Percentiles rank a stretch among this genome's conserved stretches.
Evolutionary conservation across 1,139 yeast species (phyloP).

Genomic region (Zygosaccharomyces pseudobailii): DNA sequence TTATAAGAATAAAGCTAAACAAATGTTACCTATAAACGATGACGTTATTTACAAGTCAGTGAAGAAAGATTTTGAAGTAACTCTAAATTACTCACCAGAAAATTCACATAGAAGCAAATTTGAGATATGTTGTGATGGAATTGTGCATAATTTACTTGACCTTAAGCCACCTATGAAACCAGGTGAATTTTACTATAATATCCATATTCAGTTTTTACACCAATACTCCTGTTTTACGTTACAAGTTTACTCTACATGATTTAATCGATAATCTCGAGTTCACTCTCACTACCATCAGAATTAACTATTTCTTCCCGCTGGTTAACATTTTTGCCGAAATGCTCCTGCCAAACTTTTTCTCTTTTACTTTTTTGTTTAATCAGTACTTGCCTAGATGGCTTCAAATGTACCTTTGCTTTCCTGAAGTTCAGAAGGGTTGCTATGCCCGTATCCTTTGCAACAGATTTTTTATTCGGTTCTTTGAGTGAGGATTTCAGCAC

Average conservation of each 20-base stretch:
- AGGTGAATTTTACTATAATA: conserved; percentile 5
- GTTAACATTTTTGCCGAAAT: conserved; percentile 13
- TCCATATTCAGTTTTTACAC: conserved; percentile 11
- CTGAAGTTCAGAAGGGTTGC: conserved; percentile 33
- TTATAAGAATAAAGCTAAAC: conserved; percentile 54
- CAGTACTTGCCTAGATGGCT: conserved; percentile 31
- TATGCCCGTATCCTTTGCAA: conserved; percentile 25
- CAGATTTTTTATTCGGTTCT: conserved; percentile 8
- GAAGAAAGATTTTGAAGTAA: conserved; percentile 28
- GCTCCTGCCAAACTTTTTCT: conserved; percentile 26
- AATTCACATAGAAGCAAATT: conserved; percentile 24
- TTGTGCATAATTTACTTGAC: conserved; percentile 21
- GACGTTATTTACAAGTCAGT: conserved; percentile 44
- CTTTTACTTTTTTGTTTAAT: conserved; percentile 25
- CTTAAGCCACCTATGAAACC: background rate
- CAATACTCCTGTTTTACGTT: conserved; percentile 11
- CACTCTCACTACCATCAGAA: conserved; percentile 34
- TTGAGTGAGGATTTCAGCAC: conserved; percentile 20
- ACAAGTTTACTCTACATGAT: conserved; percentile 8
- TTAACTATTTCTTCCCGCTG: conserved; percentile 5
- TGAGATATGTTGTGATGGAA: conserved; percentile 55
- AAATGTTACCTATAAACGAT: conserved; percentile 43
- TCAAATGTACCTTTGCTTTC: conserved; percentile 32
- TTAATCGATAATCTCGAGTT: conserved; percentile 34
- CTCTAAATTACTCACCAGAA: conserved; percentile 29